These are phyloP conservation scores for Cyphellophora europaea DNA, from an alignment of 2,329 filamentous ascomycete genomes.

Conservation along the genomic window DNA sequence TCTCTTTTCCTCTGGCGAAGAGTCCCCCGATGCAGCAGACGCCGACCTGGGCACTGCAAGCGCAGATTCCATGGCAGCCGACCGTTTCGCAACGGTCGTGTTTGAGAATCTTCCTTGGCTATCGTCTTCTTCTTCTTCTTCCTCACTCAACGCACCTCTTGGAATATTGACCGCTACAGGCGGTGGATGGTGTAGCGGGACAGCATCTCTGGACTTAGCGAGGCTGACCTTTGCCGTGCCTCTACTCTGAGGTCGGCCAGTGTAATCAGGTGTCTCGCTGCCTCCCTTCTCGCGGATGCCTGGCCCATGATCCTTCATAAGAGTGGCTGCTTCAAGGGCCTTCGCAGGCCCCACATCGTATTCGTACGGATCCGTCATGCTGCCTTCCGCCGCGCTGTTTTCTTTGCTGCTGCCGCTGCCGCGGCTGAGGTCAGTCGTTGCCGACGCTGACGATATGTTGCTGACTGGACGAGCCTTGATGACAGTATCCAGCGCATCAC, in stretches of 20 bases:
- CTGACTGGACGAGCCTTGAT: neutral
- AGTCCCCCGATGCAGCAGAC: neutral
- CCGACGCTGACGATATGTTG: neutral
- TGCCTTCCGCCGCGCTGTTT: constrained; percentile 4
- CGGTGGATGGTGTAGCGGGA: constrained; percentile 3
- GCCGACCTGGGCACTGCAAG: neutral
- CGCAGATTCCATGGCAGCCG: neutral
- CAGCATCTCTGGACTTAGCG: neutral
- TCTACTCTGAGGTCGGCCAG: neutral
- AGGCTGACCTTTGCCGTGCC: neutral
- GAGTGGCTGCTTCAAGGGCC: too few species aligned
- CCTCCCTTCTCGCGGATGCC: neutral
- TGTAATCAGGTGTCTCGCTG: neutral
- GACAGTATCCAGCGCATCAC: neutral
- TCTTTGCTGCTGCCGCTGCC: neutral
- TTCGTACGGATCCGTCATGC: constrained; percentile 9
- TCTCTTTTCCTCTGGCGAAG: constrained; percentile 2
- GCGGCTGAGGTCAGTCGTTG: neutral
- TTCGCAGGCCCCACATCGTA: constrained; percentile 4
- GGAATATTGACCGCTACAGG: constrained; percentile 3
- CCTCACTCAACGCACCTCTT: constrained; percentile 2
- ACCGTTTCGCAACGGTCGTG: neutral
- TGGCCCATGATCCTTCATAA: too few species aligned
- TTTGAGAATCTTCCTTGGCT: neutral
- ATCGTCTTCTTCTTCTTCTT: neutral